Evolutionary conservation across 2,329 filamentous ascomycete species (phyloP).

Genomic region (Hymenoscyphus albidus): DNA sequence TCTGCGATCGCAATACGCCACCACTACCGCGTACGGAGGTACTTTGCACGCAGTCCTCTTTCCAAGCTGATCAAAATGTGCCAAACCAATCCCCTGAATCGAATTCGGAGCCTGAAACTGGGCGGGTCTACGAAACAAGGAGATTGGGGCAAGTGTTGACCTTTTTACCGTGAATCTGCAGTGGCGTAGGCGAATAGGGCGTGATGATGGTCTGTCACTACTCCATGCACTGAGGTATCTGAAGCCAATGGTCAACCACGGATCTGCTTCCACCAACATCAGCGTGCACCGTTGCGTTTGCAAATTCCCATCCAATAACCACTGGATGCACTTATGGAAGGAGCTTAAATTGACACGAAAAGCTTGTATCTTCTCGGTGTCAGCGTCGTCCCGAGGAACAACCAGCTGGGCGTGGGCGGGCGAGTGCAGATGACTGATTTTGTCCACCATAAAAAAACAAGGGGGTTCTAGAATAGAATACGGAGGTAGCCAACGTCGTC

Average conservation of each 20-base stretch:
- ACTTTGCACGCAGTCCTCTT: too few relatives aligned
- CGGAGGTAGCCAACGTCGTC: too few relatives aligned
- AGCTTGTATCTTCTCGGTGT: not conserved
- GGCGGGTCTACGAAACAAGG: too few relatives aligned
- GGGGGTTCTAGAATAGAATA: too few relatives aligned
- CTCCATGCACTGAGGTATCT: not conserved
- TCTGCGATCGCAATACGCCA: not conserved
- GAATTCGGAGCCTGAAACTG: too few relatives aligned
- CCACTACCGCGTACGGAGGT: too few relatives aligned
- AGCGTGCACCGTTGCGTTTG: not conserved
- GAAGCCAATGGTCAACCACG: not conserved
- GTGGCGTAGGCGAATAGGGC: not conserved
- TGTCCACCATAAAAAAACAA: too few relatives aligned
- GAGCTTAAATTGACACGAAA: not conserved
- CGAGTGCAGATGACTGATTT: too few relatives aligned
- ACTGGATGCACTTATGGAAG: not conserved
- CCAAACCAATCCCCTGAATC: too few relatives aligned
- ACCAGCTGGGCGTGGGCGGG: not conserved
- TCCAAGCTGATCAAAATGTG: too few relatives aligned
- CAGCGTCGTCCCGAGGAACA: not conserved
- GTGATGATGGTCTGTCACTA: not conserved
- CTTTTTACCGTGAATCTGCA: not conserved
- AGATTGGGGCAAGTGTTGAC: not conserved
- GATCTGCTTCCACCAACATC: not conserved
- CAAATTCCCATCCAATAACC: not conserved